phyloP scores from a whole-genome alignment of 768 basidiomycete genomes.

The Cyathus striatus region DNA sequence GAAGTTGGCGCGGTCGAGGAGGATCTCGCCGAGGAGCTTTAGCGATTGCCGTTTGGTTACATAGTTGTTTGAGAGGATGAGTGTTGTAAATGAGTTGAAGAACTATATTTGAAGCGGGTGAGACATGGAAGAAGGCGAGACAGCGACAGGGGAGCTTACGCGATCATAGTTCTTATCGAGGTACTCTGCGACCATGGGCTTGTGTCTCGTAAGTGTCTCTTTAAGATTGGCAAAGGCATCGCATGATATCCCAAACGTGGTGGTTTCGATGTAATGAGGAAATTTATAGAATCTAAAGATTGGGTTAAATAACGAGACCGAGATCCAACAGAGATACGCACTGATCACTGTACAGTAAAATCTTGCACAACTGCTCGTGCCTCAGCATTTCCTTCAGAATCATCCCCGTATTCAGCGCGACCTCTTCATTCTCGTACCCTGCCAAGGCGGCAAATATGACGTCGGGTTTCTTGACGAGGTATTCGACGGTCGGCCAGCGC shows the following conservation, averaged over 20 bases:
- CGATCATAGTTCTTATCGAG: conserved; percentile 96
- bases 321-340: conserved; percentile 33
- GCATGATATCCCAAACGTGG: conserved; percentile 96
- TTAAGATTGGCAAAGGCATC: conserved; percentile 98
- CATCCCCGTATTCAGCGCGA: conserved; percentile 97
- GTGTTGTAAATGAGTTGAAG: conserved; percentile 90
- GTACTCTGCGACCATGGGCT: conserved; percentile 96
- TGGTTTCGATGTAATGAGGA: conserved; percentile 94
- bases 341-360: conserved; percentile 91
- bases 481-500: conserved; percentile 95
- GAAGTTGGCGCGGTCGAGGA: conserved; percentile 97
- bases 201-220: conserved; percentile 95
- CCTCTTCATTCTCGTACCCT: conserved; percentile 93
- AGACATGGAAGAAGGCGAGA: conserved; percentile 7
- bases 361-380: conserved; percentile 87
- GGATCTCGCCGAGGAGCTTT: conserved; percentile 95
- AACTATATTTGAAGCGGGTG: conserved; percentile 48
- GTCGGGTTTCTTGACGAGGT: conserved; percentile 72
- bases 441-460: conserved; percentile 78
- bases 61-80: conserved; percentile 92
- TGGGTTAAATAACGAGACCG: conserved; percentile 3
- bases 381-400: conserved; percentile 95
- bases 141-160: conserved; percentile 30
- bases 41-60: conserved; percentile 99
- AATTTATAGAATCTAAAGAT: conserved; percentile 85